Evolutionary conservation across 352 stramenopile genomes (phyloP), one percentile per base, ranked within the genome.

Genomic region (Hyaloperonospora brassicae): DNA sequence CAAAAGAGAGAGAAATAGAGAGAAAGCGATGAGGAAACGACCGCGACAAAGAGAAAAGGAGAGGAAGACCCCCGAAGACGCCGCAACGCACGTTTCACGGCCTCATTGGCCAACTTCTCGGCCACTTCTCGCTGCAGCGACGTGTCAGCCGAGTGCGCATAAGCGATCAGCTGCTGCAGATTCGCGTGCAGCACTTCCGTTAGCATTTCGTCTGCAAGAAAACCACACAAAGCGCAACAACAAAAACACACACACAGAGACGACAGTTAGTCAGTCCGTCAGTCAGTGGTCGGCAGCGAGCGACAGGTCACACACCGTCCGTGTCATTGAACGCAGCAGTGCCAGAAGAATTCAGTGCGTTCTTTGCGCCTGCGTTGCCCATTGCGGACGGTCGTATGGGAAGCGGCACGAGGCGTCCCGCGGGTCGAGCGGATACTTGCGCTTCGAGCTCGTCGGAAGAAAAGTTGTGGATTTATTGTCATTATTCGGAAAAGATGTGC

Each of bases 101-200:
- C 92, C 57, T 97, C 87, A 55, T 98, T 98, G 14, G 92, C 92
- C 41, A 98, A 68, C 57, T 96, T 96, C 72, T 98, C 92, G 11
- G 92, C 92, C 5, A 97, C 89, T 59, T 96, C 86, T 44, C 87
- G 83, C 69, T 96, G 88, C 51, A 97, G 71, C 52, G 71, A 67
- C 50, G 84, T 83, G 59, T 97, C 88, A 5, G 89, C 87, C 48
- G 84, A 95, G 64, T 93, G 92, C 52, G 89, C 88, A 70, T 97
- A 97, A 46, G 86, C 84, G 66, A 97, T 96, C 31, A 97, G 66
- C 11, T 87, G 83, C 64, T 95, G 88, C 30, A 97, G 71, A 65
- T 97, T 94, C 22, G 95, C 73, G 40, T 84, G 79, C 21, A 97
- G 73, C 50, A 70, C 75, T 57, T 96, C 79, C 2, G 84, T 95